phyloP scores from a whole-genome alignment of 306 rosid genomes.

The Glycine soja region DNA sequence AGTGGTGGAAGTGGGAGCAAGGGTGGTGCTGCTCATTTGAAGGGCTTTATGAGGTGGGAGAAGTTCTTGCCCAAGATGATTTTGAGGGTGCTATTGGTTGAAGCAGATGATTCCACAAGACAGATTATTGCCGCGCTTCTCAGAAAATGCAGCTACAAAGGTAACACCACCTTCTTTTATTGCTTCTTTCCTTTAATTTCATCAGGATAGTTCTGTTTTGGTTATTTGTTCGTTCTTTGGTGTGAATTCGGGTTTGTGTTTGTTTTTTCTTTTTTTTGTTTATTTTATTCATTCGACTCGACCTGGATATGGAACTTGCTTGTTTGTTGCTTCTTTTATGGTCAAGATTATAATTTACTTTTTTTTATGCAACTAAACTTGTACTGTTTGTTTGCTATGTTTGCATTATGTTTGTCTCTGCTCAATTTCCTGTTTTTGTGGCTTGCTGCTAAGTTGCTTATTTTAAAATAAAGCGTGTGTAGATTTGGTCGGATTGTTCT shows the following conservation, averaged over 20 bases:
- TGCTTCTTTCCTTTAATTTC: conserved; percentile 15
- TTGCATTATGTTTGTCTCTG: background rate
- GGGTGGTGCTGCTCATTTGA: conserved; percentile 52
- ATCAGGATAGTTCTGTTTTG: background rate
- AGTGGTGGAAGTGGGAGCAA: conserved; percentile 39
- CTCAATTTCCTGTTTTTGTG: background rate
- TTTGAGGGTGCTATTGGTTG: conserved; percentile 83
- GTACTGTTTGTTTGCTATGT: no score
- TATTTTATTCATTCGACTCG: background rate
- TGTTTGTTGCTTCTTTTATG: background rate
- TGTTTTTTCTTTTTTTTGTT: background rate
- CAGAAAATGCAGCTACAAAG: conserved; percentile 91
- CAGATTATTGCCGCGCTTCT: conserved; percentile 94
- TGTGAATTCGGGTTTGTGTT: background rate
- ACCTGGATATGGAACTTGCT: background rate
- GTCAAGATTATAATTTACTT: background rate
- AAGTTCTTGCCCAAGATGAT: conserved; percentile 71
- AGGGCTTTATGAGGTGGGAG: conserved; percentile 82
- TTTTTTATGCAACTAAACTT: no score
- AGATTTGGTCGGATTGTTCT: background rate
- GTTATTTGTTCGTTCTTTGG: background rate
- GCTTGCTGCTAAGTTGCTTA: conserved; percentile 1
- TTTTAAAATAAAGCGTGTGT: background rate
- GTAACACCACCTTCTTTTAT: conserved; percentile 40
- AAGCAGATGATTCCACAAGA: conserved; percentile 94